Evolutionary conservation across 176 grass and related monocot genomes (phyloP), one percentile per base, ranked within the genome.

Genomic region (Hordeum marinum): DNA sequence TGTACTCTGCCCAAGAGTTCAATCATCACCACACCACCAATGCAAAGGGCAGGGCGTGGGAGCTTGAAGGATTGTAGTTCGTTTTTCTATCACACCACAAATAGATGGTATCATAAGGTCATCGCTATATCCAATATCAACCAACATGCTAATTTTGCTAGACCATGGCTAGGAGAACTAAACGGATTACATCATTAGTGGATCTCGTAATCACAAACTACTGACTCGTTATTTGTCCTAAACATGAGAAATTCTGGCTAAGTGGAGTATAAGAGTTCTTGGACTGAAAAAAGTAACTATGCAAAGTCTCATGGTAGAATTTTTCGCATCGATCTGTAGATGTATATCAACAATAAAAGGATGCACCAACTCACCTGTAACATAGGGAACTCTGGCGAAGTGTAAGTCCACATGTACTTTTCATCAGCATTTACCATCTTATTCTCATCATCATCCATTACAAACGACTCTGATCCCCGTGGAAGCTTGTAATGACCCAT

Each of bases 11-110:
- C 94, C 83, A 89, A 41, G 14, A 97, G 85, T 55, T 97, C 91
- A 86, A 97, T 79, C 85, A 86, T 93, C 89, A 94, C 85, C 59
- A 94, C 40, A 54, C 94, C 94, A 76, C 94, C 94, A 55, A 97
- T 90, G 76, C 94, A 97, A 65, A 97, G 75, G 83, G 54, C 86
- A n/a, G 90, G 92, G 3, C 78, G 84, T 9, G 90, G 94, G 59
- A 97, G 92, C 80, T 89, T 97, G 57, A 97, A 97, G 76, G 83
- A 75, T 50, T 97, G 94, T 58, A 94, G 66, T 41, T 74, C 68
- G 89, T 88, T 89, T 88, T 87, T 88, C 95, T 97, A 63, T 54
- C 37, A 76, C 42, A 80, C 52, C 34, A 77, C 42, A 70, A 89
- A 46, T 67, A 84, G 72, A 75, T 15, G 54, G 42, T 0, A 18